phyloP scores from a whole-genome alignment of 306 rosid species.

The Quercus cerris region DNA sequence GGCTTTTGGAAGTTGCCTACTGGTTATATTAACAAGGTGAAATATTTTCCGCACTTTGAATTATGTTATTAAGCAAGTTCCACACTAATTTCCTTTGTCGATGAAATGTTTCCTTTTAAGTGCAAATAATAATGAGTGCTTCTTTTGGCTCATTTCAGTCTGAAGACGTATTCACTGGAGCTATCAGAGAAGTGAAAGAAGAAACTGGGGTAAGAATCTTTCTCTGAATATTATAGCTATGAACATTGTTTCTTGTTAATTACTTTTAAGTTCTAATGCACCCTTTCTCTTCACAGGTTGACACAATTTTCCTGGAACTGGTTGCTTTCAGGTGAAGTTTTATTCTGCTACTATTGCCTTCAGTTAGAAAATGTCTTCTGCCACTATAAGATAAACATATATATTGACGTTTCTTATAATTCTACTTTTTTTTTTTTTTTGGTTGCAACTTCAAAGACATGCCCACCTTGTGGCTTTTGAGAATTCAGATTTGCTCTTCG shows the following conservation, averaged over 20 bases:
- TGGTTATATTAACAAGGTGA: slow-evolving; percentile 44
- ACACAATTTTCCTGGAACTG: slow-evolving; percentile 38
- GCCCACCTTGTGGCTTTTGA: slow-evolving; percentile 41
- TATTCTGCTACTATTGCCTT: too few species aligned
- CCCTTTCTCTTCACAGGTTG: slow-evolving; percentile 24
- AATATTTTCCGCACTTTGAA: neutral
- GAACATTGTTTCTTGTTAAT: neutral
- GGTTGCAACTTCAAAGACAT: slow-evolving; percentile 18
- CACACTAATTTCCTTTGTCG: too few species aligned
- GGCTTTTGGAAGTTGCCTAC: slow-evolving; percentile 42
- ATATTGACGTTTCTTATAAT: too few species aligned
- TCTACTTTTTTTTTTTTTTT: neutral
- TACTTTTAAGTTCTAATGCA: neutral
- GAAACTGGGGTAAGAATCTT: slow-evolving; percentile 43
- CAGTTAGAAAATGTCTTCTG: too few species aligned
- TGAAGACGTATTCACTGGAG: slow-evolving; percentile 42
- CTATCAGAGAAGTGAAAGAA: slow-evolving; percentile 47
- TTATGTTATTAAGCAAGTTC: neutral
- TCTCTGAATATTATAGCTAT: neutral
- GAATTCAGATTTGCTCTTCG: slow-evolving; percentile 43
- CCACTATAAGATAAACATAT: too few species aligned
- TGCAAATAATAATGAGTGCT: neutral
- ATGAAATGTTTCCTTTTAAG: neutral
- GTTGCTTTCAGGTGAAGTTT: slow-evolving; percentile 44
- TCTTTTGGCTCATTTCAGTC: slow-evolving; percentile 10